Evolutionary conservation across 2,329 filamentous ascomycete species (phyloP), one percentile per base, ranked within the genome.

Genomic region (Colletotrichum salicis): DNA sequence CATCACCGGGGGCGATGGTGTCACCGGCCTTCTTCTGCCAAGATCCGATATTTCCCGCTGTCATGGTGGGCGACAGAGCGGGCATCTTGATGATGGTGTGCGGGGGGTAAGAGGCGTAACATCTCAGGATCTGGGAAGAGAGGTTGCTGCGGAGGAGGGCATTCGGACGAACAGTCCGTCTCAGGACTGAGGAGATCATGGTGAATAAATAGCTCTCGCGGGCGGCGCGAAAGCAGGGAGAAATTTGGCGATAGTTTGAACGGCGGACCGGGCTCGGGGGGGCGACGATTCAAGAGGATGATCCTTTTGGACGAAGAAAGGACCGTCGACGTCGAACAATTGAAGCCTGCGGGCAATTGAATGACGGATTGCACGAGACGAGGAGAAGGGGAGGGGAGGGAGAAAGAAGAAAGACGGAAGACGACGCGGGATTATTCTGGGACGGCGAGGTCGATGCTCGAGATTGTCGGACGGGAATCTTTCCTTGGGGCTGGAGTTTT

Each of bases 11-110:
- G 70, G 90, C 87, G 82, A 99, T 92, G 74, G 87, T 80, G 84
- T 99, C 96, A 81, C 96, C 96, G 76, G 91, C 88, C 87, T 98
- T 97, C 90, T 98, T 99, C 87, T 98, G 94, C 96, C 96, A 99
- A 75, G 91, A 87, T 79, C 96, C 97, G 84, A 99, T 97, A 87
- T 97, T 97, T 82, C 96, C 96, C 74, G 94, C 88, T 75, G 94
- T 95, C 96, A 99, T 99, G 78, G 96, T 99, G 67, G 96, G 96
- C 74, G 96, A 99, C 79, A 99, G 89, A 71, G 96, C 96, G 76
- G 96, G 96, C 96, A 99, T 99, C 88, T 91, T 96, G 86, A 99
- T 92, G 84, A 99, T 88, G 77, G 93, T 96, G 87, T 99, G 96
- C 77, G 95, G 91, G 76, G 96, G 97, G 87, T 94, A 98, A 61